Evolutionary conservation across 1,284 basidiomycete species (phyloP), one percentile per base, ranked within the genome.

Genomic region (Farysia itapuensis): DNA sequence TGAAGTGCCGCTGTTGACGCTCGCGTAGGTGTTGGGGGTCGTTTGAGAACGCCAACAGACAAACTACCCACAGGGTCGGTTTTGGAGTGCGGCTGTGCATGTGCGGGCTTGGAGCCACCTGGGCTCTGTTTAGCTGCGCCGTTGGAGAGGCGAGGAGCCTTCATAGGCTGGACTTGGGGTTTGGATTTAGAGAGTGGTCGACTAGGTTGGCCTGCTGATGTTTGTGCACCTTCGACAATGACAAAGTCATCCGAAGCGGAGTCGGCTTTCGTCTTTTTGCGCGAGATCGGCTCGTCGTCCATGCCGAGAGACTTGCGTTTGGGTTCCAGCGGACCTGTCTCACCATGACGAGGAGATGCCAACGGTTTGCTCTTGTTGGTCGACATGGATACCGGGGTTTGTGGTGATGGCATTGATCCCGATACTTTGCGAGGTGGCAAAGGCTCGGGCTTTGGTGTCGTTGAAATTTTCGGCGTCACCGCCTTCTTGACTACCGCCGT

Each of bases 21-120:
- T 9, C 24, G 21, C 19, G 45, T 26, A 32, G 35, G 43, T 8
- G 36, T 30, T 11, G 54, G 30, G 12, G 44, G 49, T 31, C 52
- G 23, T n/a, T 28, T 28, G 11, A 28, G 35, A 21, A 19, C 16
- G 14, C 34, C 34, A 11, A 18, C 20, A 15, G 35, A 18, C 21
- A 22, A 4, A n/a, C n/a, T 9, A 8, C 21, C 19, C 9, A 22
- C 20, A 5, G 20, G 35, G 13, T 36, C 35, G n/a, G 35, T 11
- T 16, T 22, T 16, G 6, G 23, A 4, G 15, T 13, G 35, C 14
- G 8, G 5, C n/a, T n/a, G n/a, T n/a, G n/a, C n/a, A n/a, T n/a
- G n/a, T n/a, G n/a, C n/a, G n/a, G n/a, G n/a, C n/a, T n/a, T n/a
- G n/a, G n/a, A n/a, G n/a, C n/a, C n/a, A n/a, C n/a, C n/a, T n/a